These are phyloP conservation scores for Leccinum ponderosum DNA, from an alignment of 1,284 basidiomycete genomes.

Conservation along the genomic window DNA sequence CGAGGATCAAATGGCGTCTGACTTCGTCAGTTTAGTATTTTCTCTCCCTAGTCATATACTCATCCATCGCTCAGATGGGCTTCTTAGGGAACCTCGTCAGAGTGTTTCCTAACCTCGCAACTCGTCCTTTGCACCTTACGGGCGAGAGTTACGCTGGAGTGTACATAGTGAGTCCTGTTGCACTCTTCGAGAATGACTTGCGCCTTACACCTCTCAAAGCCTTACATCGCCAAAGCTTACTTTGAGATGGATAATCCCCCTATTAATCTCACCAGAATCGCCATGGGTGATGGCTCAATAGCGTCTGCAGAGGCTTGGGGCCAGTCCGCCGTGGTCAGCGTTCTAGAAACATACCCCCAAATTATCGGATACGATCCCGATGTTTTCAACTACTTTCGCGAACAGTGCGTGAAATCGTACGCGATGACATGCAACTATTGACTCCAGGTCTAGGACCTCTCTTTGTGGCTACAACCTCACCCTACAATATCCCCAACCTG, in stretches of 20 bases:
- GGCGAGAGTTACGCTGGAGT: constrained; percentile 67
- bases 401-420: constrained; percentile 50
- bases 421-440: background rate
- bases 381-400: constrained; percentile 65
- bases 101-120: constrained; percentile 62
- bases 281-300: constrained; percentile 68
- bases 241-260: constrained; percentile 63
- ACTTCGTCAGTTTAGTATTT: constrained; percentile 53
- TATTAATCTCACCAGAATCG: constrained; percentile 64
- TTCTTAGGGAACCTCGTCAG: constrained; percentile 66
- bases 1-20: constrained; percentile 66
- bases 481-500: constrained; percentile 67
- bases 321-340: constrained; percentile 53
- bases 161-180: constrained; percentile 51
- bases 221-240: constrained; percentile 73
- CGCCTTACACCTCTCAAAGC: constrained; percentile 38
- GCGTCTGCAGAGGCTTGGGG: constrained; percentile 48
- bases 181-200: background rate
- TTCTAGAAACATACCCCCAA: constrained; percentile 72
- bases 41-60: background rate
- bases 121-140: constrained; percentile 58
- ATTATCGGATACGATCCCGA: constrained; percentile 67
- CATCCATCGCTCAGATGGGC: constrained; percentile 48
- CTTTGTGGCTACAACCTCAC: constrained; percentile 69
- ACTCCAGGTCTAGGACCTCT: constrained; percentile 42